A percentile compares a stretch with the other conserved stretches of the same genome.
phyloP scores from a whole-genome alignment of 2,329 filamentous ascomycete species.

The Claviceps arundinis region DNA sequence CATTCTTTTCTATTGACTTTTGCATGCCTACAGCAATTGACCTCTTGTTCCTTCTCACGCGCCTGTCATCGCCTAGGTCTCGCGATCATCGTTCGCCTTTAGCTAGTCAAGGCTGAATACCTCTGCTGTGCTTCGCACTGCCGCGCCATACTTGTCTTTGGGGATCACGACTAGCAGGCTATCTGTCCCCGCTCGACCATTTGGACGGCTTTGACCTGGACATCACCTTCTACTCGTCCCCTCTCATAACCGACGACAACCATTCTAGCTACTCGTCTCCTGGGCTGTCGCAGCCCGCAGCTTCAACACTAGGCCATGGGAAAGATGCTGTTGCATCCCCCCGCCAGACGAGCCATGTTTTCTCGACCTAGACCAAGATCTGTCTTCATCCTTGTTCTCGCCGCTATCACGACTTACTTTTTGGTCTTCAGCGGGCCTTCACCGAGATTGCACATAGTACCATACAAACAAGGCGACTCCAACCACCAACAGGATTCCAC shows the following conservation, averaged over 20 bases:
- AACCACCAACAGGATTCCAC: slow-evolving; percentile 1
- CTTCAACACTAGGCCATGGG: slow-evolving; percentile 8
- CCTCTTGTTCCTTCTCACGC: neutral
- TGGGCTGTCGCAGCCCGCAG: neutral
- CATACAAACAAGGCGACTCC: slow-evolving; percentile 10
- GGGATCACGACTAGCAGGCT: slow-evolving; percentile 4
- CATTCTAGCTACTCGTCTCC: neutral
- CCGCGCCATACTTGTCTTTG: neutral
- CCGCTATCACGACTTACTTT: slow-evolving; percentile 29
- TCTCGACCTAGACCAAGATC: slow-evolving; percentile 27
- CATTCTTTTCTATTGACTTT: slow-evolving; percentile 3
- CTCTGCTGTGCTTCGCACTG: neutral
- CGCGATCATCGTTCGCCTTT: neutral
- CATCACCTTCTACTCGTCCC: neutral
- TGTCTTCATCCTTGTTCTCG: slow-evolving; percentile 26
- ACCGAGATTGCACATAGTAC: slow-evolving; percentile 22
- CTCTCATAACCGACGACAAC: neutral
- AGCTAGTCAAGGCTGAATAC: neutral
- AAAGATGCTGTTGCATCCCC: slow-evolving; percentile 22
- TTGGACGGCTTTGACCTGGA: neutral
- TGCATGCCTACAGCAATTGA: neutral
- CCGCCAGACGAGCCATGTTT: slow-evolving; percentile 16
- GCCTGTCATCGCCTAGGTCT: neutral
- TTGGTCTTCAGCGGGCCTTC: slow-evolving; percentile 25
- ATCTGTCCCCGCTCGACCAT: neutral